These are phyloP conservation scores for Eremothecium sinecaudum DNA, from an alignment of 1,139 yeast species.

Conservation along the genomic window DNA sequence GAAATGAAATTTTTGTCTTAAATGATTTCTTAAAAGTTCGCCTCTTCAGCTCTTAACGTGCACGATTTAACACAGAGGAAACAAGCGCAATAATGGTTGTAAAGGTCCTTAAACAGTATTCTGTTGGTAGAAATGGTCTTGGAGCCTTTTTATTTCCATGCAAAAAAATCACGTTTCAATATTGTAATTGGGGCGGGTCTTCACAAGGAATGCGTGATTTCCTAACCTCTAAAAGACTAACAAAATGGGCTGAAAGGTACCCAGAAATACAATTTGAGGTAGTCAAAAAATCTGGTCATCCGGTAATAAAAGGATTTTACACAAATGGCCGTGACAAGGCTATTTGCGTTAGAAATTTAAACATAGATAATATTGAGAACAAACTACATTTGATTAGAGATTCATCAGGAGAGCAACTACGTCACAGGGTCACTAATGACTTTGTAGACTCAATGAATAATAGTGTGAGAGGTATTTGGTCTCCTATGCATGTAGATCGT, in stretches of 20 bases:
- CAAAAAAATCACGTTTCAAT: conserved; percentile 59
- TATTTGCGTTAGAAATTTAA: conserved; percentile 55
- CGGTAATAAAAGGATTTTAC: conserved; percentile 63
- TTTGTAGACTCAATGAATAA: conserved; percentile 72
- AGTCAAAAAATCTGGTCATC: conserved; percentile 69
- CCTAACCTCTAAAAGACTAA: conserved; percentile 45
- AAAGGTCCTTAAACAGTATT: conserved; percentile 41
- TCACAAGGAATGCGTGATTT: conserved; percentile 69
- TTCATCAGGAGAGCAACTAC: conserved; percentile 50
- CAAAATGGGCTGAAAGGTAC: conserved; percentile 47
- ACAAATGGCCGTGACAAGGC: conserved; percentile 39
- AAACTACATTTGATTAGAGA: conserved; percentile 48
- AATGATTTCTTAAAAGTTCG: too few species aligned
- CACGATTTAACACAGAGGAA: too few species aligned
- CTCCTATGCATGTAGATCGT: conserved; percentile 80
- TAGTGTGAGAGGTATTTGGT: conserved; percentile 95
- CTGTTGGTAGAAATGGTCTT: conserved; percentile 67
- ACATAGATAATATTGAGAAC: conserved; percentile 43
- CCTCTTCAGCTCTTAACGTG: too few species aligned
- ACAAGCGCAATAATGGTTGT: conserved; percentile 33
- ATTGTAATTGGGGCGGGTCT: conserved; percentile 94
- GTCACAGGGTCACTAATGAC: conserved; percentile 52
- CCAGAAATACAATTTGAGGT: conserved; percentile 67
- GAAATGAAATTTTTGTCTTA: too few species aligned
- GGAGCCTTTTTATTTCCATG: conserved; percentile 64